phyloP scores from a whole-genome alignment of 352 stramenopile species.

The Plasmopara muralis region DNA sequence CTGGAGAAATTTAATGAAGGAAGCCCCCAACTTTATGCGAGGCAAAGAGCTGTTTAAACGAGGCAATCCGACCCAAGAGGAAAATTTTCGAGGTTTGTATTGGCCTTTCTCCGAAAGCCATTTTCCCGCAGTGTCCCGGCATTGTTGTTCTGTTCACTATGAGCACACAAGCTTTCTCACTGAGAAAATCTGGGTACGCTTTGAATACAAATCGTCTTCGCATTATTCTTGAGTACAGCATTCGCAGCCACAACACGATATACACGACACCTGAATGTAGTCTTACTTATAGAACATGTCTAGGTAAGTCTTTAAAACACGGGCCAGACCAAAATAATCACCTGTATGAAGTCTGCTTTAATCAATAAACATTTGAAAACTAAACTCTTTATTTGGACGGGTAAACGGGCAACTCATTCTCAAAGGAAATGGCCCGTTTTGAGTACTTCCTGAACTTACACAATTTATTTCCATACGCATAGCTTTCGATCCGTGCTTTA shows the following conservation, averaged over 20 bases:
- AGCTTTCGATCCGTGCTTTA: conserved; percentile 9
- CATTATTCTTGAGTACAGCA: conserved; percentile 1
- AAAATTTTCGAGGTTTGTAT: conserved; percentile 11
- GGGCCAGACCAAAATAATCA: conserved; percentile 8
- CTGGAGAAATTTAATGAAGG: conserved; percentile 27
- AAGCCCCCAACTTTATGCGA: conserved; percentile 41
- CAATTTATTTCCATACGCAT: background rate
- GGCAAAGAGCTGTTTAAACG: conserved; percentile 30
- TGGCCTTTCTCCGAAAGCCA: conserved; percentile 21
- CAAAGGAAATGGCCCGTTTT: background rate
- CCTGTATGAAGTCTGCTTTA: conserved; percentile 1
- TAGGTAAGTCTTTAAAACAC: background rate
- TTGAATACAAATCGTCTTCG: conserved; percentile 19
- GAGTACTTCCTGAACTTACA: background rate
- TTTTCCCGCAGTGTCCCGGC: conserved; percentile 24
- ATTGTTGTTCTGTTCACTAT: conserved; percentile 5
- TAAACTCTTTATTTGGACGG: background rate
- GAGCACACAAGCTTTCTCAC: conserved; percentile 23
- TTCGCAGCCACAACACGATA: conserved; percentile 6
- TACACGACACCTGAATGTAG: conserved; percentile 5
- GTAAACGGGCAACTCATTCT: background rate
- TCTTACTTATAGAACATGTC: background rate
- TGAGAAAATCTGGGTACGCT: conserved; percentile 24
- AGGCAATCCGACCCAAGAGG: conserved; percentile 15
- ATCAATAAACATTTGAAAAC: background rate